Evolutionary conservation across 2,329 filamentous ascomycete genomes (phyloP).

Genomic region (Talaromyces marneffei): DNA sequence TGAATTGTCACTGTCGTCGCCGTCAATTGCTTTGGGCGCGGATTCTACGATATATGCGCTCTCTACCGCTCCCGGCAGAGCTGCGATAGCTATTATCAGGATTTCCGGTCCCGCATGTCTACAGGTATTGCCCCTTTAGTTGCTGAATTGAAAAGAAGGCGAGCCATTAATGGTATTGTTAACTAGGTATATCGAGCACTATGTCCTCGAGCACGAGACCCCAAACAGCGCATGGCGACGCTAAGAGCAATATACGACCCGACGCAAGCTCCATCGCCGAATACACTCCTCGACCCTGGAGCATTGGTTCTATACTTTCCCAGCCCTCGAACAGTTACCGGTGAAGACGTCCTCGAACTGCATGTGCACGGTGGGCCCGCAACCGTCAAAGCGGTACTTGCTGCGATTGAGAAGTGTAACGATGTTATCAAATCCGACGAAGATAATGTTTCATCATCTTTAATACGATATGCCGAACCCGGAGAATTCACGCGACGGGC

Average conservation of each 20-base stretch:
- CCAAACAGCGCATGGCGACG: constrained; percentile 59
- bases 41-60: constrained; percentile 78
- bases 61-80: constrained; percentile 77
- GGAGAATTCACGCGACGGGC: constrained; percentile 93
- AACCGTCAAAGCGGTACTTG: constrained; percentile 77
- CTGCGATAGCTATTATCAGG: constrained; percentile 84
- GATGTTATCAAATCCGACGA: not conserved
- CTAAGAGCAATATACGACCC: constrained; percentile 70
- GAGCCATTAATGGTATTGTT: not conserved
- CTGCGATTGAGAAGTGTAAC: constrained; percentile 58
- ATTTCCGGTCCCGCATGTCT: constrained; percentile 74
- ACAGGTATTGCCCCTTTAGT: constrained; percentile 47
- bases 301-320: constrained; percentile 81
- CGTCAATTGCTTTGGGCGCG: constrained; percentile 18
- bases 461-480: constrained; percentile 80
- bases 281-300: constrained; percentile 62
- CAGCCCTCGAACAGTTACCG: constrained; percentile 74
- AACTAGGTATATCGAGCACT: constrained; percentile 58
- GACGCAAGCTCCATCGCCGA: constrained; percentile 27
- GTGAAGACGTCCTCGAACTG: constrained; percentile 85
- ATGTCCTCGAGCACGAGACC: constrained; percentile 51
- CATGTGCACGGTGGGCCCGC: constrained; percentile 92
- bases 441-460: constrained; percentile 10
- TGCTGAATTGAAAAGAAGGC: not conserved
- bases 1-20: not conserved